These are phyloP conservation scores for Termitomyces sp. DNA, from an alignment of 768 basidiomycete genomes.

Conservation along the genomic window DNA sequence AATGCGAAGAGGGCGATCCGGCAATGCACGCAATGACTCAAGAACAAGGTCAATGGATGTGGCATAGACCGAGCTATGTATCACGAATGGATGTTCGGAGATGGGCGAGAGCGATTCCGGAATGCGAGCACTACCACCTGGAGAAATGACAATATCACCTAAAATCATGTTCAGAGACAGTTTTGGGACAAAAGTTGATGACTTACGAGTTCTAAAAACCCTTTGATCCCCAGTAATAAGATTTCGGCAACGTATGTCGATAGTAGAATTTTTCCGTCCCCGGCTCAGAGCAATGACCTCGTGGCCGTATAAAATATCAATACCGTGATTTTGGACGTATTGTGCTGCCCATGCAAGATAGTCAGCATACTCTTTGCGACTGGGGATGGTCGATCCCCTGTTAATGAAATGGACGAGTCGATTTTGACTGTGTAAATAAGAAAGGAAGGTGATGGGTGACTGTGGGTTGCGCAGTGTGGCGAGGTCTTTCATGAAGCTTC, in stretches of 20 bases:
- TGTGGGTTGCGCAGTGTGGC: slow-evolving; percentile 49
- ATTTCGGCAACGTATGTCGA: slow-evolving; percentile 35
- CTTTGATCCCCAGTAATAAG: slow-evolving; percentile 30
- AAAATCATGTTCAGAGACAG: background rate
- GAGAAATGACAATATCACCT: slow-evolving; percentile 50
- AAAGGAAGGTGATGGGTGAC: slow-evolving; percentile 49
- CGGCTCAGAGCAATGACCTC: slow-evolving; percentile 39
- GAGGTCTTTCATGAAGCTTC: slow-evolving; percentile 50
- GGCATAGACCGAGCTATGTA: slow-evolving; percentile 43
- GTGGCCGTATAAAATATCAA: slow-evolving; percentile 42
- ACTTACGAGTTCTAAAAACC: slow-evolving; percentile 36
- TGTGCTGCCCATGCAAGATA: slow-evolving; percentile 51
- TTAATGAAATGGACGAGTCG: slow-evolving; percentile 53
- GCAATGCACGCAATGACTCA: slow-evolving; percentile 16
- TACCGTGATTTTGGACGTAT: slow-evolving; percentile 38
- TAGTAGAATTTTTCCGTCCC: slow-evolving; percentile 21
- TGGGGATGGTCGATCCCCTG: slow-evolving; percentile 45
- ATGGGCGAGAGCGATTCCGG: slow-evolving; percentile 32
- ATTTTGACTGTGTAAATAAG: slow-evolving; percentile 47
- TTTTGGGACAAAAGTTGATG: background rate
- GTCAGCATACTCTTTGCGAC: slow-evolving; percentile 51
- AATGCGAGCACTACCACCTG: slow-evolving; percentile 44
- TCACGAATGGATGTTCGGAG: slow-evolving; percentile 30
- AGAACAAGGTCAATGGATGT: slow-evolving; percentile 34
- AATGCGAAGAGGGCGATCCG: slow-evolving; percentile 30